Conservation (phyloP, 2,329 filamentous ascomycete species). For the Cryphonectria radicalis region DNA sequence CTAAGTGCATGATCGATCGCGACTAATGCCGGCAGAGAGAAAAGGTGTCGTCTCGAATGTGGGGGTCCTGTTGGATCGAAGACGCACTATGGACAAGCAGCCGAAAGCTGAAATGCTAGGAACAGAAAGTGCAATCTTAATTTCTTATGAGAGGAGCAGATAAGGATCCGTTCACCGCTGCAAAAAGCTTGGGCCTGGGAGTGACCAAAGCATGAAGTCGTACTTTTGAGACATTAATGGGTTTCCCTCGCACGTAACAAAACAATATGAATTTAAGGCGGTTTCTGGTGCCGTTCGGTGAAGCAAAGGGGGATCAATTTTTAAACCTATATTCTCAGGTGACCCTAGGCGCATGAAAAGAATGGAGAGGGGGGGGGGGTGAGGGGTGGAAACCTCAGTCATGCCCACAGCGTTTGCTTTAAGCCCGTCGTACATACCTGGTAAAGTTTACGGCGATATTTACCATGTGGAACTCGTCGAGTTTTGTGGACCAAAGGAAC, state of each 20-base stretch:
- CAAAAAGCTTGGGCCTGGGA: neutral
- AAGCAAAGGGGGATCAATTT: too few relatives aligned
- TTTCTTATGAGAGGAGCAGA: constrained; percentile 1
- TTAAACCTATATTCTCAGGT: neutral
- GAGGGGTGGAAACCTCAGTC: neutral
- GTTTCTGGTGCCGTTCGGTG: too few relatives aligned
- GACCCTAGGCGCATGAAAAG: neutral
- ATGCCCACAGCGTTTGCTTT: neutral
- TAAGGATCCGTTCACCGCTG: neutral
- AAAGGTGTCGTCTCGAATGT: neutral
- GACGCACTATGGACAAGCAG: neutral
- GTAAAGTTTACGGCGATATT: neutral
- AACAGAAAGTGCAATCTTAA: neutral
- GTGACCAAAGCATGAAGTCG: neutral
- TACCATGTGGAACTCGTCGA: neutral
- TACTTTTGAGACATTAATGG: neutral
- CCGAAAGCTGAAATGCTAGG: neutral
- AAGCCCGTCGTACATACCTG: neutral
- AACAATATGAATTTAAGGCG: neutral
- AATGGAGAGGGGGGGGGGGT: too few relatives aligned
- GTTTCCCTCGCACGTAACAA: too few relatives aligned
- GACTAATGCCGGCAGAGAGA: constrained; percentile 2
- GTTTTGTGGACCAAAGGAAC: neutral
- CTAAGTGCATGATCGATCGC: neutral
- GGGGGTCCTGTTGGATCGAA: neutral